Percentiles rank a stretch among this genome's conserved stretches.
Conservation (phyloP, 306 rosid species). For the Echinosophora koreensis region DNA sequence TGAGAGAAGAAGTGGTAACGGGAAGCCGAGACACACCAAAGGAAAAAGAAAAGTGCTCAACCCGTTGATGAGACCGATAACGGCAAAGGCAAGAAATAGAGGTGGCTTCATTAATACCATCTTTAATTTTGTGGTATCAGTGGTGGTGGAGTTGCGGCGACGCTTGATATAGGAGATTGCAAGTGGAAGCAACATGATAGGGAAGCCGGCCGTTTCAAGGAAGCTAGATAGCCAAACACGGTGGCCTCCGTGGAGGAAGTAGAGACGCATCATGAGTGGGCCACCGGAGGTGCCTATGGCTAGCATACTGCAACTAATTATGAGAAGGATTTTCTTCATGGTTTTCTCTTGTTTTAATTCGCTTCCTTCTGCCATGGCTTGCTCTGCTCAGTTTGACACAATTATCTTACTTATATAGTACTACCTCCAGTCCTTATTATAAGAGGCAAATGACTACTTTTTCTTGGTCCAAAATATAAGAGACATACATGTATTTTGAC, state of each 20-base stretch:
- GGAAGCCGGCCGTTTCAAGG: conserved; percentile 77
- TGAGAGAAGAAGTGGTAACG: conserved; percentile 66
- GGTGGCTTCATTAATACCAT: conserved; percentile 51
- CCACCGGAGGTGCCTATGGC: conserved; percentile 66
- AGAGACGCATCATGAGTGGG: conserved; percentile 74
- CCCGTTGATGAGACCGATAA: conserved; percentile 71
- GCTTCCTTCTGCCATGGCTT: conserved; percentile 2
- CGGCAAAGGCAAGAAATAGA: conserved; percentile 51
- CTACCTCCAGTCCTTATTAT: too few species aligned
- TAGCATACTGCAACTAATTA: conserved; percentile 53
- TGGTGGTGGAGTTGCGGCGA: neutral
- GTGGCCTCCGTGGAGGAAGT: conserved; percentile 77
- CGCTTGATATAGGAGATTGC: conserved; percentile 57
- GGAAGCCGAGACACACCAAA: conserved; percentile 72
- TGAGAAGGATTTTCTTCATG: conserved; percentile 53
- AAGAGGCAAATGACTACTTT: too few species aligned
- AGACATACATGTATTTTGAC: too few species aligned
- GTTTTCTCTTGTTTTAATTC: conserved; percentile 11
- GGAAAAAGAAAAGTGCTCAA: conserved; percentile 68
- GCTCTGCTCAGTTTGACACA: neutral
- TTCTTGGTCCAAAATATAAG: too few species aligned
- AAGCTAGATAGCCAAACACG: conserved; percentile 74
- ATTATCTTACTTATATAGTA: too few species aligned
- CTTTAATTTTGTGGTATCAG: neutral
- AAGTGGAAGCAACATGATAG: conserved; percentile 65